Evolutionary conservation across 768 basidiomycete genomes (phyloP), one percentile per base, ranked within the genome.

Genomic region (Agaricus bisporus): DNA sequence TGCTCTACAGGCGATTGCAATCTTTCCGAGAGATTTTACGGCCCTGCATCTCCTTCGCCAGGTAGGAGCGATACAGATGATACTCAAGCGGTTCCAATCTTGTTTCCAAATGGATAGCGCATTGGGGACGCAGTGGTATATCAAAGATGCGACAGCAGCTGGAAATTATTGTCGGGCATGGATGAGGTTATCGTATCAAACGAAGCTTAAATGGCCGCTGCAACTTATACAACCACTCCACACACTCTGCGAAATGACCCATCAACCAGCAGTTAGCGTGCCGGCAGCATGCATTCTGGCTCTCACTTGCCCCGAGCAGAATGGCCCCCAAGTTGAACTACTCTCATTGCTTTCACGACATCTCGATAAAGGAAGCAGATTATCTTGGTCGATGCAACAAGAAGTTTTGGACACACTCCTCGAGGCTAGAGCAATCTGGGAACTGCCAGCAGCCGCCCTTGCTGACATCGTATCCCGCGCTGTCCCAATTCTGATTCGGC

Each of bases 391-490:
- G 1, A 71, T 68, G 1, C 64, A 71, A 44, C 65, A 61, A 9
- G 73, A 69, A 64, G 60, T 75, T 20, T 63, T 75, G 2, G 71
- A 74, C 39, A 73, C 71, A 18, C 65, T 74, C 50, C 61, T 70
- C 12, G 71, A 73, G 25, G 69, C 69, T 26, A 60, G 68, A 9
- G 55, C 67, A 32, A 64, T 60, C 29, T 74, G 72, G 74, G 73
- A 71, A 48, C 66, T 74, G 58, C 66, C 68, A 4, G 59, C 61
- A 4, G 67, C 66, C 1, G 67, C 70, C 10, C 65, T 72, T 39
- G 68, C 69, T 37, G 65, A 71, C 45, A 69, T 73, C 2, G 61
- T 60, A 2, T 59, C 56, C 20, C 63, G 64, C 41, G 68, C 68
- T 20, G 66, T 74, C 2, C 71, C 73, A 9, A 59, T 69, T 26